Percentiles rank a stretch among this genome's conserved stretches.
phyloP scores from a whole-genome alignment of 2,329 filamentous ascomycete genomes.

The Grosmannia huntii region DNA sequence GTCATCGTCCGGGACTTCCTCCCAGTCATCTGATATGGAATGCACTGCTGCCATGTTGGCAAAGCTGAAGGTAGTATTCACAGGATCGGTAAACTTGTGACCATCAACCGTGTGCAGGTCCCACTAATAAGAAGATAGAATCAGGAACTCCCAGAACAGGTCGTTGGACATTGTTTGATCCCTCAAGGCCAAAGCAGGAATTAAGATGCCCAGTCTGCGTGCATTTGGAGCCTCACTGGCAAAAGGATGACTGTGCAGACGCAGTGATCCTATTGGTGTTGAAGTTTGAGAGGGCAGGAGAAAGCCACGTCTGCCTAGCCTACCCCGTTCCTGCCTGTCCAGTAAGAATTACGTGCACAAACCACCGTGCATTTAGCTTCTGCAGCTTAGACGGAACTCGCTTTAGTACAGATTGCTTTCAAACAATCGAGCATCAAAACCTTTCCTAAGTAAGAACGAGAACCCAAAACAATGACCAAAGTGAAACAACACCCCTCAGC shows the following conservation, averaged over 20 bases:
- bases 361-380: too few relatives aligned
- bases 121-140: neutral
- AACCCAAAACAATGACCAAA: neutral
- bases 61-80: neutral
- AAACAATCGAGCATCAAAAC: neutral
- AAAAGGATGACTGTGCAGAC: neutral
- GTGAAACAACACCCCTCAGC: neutral
- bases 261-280: neutral
- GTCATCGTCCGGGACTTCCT: neutral
- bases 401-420: neutral
- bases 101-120: neutral
- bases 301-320: neutral
- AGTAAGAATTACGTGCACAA: neutral
- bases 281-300: neutral
- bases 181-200: neutral
- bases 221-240: neutral
- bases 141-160: neutral
- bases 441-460: neutral
- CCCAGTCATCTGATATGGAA: neutral
- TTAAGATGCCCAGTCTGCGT: neutral
- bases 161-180: neutral
- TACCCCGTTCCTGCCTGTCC: neutral
- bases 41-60: neutral
- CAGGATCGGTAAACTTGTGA: neutral
- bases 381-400: neutral